Base-by-base conservation (phyloP, 1,139 yeast species). In the Candida sp. region DNA sequence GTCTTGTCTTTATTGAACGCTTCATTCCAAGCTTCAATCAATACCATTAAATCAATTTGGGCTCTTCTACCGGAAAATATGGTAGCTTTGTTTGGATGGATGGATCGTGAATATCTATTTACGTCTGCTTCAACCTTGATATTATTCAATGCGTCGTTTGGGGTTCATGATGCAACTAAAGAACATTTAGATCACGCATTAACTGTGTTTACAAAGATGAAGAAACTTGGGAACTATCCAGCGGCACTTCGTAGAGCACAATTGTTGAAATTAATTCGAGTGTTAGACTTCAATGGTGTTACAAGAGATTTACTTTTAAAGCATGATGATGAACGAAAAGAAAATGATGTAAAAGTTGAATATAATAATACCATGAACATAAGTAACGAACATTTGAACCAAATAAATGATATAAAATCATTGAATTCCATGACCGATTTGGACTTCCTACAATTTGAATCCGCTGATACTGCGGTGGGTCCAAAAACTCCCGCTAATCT, bases 41-140 rank as follows among this genome's bases (percentile, higher is more conserved):
- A 87, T 55, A 83, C 93, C 0, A 81, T 88, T 38, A 73, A 88
- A 49, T 79, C 87, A 1, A 70, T 87, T 4, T 84, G 91, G 87
- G 82, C 85, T 0, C 66, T 87, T 40, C 67, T 84, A 54, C 85
- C 87, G 0, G 85, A 83, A 45, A 84, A 84, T 50, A 83, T 85
- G 87, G 84, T 87, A 25, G 93, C 96, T 0, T 64, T 86, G 35
- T 87, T 86, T 66, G 95, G 96, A 1, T 87, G 90, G 73, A 85
- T 87, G 89, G 96, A 88, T 58, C 70, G 96, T 54, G 96, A 88
- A 57, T 87, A 87, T 59, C 66, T 87, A 27, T 87, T 86, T 60
- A 85, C 93, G 0, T 81, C 95, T 0, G 84, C 95, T 1, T 86
- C 90, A 5, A 87, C 96, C 0, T 66, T 87, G 43, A 79, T 86